These are phyloP conservation scores for Nicotiana otophora DNA, from an alignment of 257 asterid genomes.

Conservation along the genomic window DNA sequence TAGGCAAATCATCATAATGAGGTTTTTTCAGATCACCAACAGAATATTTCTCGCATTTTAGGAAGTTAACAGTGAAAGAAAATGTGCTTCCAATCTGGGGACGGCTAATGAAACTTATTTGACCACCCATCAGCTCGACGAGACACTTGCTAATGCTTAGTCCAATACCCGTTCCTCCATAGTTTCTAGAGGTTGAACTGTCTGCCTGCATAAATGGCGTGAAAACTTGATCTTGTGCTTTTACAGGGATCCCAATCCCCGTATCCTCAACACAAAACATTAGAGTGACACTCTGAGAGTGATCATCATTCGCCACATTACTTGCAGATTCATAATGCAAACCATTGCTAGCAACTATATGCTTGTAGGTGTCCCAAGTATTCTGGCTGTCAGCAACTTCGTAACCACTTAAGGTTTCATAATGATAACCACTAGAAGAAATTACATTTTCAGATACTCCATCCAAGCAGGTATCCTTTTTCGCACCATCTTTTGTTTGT, in stretches of 20 bases:
- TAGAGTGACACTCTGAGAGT: slow-evolving; percentile 38
- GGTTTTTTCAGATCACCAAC: slow-evolving; percentile 39
- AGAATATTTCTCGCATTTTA: slow-evolving; percentile 35
- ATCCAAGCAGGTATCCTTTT: slow-evolving; percentile 26
- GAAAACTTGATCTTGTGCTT: slow-evolving; percentile 69
- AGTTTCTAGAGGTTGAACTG: slow-evolving; percentile 84
- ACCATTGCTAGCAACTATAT: slow-evolving; percentile 40
- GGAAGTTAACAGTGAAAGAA: slow-evolving; percentile 58
- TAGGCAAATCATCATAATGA: slow-evolving; percentile 45
- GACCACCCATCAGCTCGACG: slow-evolving; percentile 91
- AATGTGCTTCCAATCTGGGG: slow-evolving; percentile 86
- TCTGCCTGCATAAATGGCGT: slow-evolving; percentile 98
- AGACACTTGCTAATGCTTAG: slow-evolving; percentile 87
- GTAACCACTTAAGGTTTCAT: slow-evolving; percentile 67
- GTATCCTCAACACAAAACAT: slow-evolving; percentile 86
- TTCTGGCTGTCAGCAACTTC: slow-evolving; percentile 81
- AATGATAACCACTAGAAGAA: slow-evolving; percentile 30
- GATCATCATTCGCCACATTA: slow-evolving; percentile 20
- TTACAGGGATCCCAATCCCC: slow-evolving; percentile 76
- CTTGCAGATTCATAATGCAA: slow-evolving; percentile 23
- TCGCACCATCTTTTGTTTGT: slow-evolving; percentile 38
- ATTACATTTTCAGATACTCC: slow-evolving; percentile 38
- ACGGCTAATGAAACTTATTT: slow-evolving; percentile 68
- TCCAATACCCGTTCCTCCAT: slow-evolving; percentile 96
- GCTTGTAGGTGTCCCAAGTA: slow-evolving; percentile 61